Base-by-base conservation (phyloP, 2,329 filamentous ascomycete genomes). In the Apiospora malaysiana region DNA sequence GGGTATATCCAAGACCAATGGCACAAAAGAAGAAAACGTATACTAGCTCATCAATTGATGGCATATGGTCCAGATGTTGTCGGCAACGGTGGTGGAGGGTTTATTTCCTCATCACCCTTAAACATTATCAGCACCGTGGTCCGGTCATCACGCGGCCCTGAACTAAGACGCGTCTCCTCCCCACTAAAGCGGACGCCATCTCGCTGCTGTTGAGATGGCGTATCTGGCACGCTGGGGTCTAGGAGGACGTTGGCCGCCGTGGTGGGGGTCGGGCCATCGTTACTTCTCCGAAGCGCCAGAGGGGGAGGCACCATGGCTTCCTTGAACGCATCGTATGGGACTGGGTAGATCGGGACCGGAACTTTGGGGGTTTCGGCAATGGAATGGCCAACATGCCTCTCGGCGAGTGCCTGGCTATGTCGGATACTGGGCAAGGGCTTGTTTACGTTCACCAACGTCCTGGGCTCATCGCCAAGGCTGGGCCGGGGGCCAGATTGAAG, bases 361-460 rank as follows among this genome's bases (percentile, higher is more conserved):
- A 32, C n/a, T 9, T 21, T 25, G 4, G 42, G 2, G 40, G 45
- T 37, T 4, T n/a, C 21, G 43, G 8, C 12, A 18, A 25, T 47
- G 25, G 66, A 14, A 47, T 27, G 16, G 7, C 25, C 18, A 5
- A 45, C 16, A 16, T 59, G 51, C 8, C n/a, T 23, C 12, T 42
- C 21, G 8, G 27, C 27, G 8, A 23, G 21, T 16, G 43, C 23
- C 40, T 70, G n/a, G 32, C 69, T 56, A 32, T 66, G 45, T 65
- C 65, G 25, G 77, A 79, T 73, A 4, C 72, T 70, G 6, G 79
- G 78, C 12, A 80, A 71, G 0, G 79, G 79, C 67, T 80, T 80
- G 72, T 80, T 79, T 21, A 79, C 70, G 42, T 78, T 65, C 42
- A 69, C 46, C n/a, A n/a, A 18, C n/a, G 14, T 21, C 21, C 23